Base-by-base conservation (phyloP, 1,139 yeast species). In the Diutina pseudorugosa region DNA sequence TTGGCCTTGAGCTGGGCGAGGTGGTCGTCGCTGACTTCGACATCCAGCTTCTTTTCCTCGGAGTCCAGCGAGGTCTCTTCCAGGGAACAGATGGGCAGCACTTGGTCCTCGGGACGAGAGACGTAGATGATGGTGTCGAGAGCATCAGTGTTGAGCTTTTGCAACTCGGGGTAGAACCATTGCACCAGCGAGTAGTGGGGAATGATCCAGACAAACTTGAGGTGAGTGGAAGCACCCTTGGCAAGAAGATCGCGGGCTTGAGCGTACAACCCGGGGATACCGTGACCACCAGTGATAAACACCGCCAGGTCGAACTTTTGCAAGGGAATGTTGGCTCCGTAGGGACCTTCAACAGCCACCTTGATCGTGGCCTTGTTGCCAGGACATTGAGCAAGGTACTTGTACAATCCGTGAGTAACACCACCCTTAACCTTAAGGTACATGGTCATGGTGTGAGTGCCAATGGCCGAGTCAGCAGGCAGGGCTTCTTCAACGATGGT, bases 301-400 rank as follows among this genome's bases (percentile, higher is more conserved):
- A 83, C 64, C 2, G 75, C 68, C 53, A 75, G 76, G 52, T 80
- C 81, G 61, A 77, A 84, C 53, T 77, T 70, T 53, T 75, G 74
- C 51, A 69, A 58, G 27, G 73, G 65, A 20, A 62, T 53, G 41
- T 60, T 60, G 36, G 59, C 58, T 42, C 76, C 76, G 60, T 83
- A 83, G 0, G 89, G 87, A 0, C 89, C 89, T 59, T 83, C 89
- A n/a, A 82, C 62, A 7, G 73, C 64, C 1, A 80, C 73, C 51
- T 61, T 65, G 50, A 72, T 65, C 47, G 55, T 53, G 23, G 74
- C 71, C 42, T 60, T 65, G 56, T 66, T 64, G 33, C 63, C 81
- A 62, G 60, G 88, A 77, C 55, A 79, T 62, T 56, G 72, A 63
- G 57, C 67, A 64, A 56, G 88, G 67, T 60, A 69, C 51, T 67